Evolutionary conservation across 176 grass and related monocot genomes (phyloP).

Genomic region (Tillandsia leiboldiana): DNA sequence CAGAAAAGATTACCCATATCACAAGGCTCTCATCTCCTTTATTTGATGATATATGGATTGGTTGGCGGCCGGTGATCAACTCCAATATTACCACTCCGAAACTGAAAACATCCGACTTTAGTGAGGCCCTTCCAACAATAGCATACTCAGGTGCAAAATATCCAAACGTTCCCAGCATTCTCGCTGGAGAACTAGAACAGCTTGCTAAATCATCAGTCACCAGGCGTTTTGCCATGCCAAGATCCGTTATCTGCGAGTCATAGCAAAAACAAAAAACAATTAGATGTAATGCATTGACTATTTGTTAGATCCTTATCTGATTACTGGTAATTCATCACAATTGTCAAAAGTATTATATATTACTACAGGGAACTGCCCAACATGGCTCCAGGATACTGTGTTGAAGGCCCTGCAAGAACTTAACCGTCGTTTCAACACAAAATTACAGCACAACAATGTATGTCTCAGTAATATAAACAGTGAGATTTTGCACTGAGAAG

Average conservation of each 20-base stretch:
- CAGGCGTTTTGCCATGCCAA: slow-evolving; percentile 94
- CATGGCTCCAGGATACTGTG: no score
- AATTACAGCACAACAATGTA: neutral
- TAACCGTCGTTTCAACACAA: neutral
- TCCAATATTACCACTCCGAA: slow-evolving; percentile 93
- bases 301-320: neutral
- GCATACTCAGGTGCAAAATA: slow-evolving; percentile 98
- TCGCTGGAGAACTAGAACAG: slow-evolving; percentile 76
- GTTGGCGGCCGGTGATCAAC: slow-evolving; percentile 79
- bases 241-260: slow-evolving; percentile 66
- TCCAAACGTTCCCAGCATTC: slow-evolving; percentile 94
- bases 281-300: neutral
- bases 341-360: no score
- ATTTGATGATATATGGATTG: slow-evolving; percentile 52
- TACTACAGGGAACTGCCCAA: no score
- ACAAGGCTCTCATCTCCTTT: slow-evolving; percentile 79
- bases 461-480: neutral
- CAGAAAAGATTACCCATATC: slow-evolving; percentile 19
- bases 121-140: slow-evolving; percentile 83
- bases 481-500: neutral
- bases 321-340: no score
- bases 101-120: slow-evolving; percentile 96
- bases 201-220: slow-evolving; percentile 75
- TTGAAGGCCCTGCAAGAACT: no score
- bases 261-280: neutral